phyloP scores from a whole-genome alignment of 75 land plant species.

The Cunninghamia lanceolata region DNA sequence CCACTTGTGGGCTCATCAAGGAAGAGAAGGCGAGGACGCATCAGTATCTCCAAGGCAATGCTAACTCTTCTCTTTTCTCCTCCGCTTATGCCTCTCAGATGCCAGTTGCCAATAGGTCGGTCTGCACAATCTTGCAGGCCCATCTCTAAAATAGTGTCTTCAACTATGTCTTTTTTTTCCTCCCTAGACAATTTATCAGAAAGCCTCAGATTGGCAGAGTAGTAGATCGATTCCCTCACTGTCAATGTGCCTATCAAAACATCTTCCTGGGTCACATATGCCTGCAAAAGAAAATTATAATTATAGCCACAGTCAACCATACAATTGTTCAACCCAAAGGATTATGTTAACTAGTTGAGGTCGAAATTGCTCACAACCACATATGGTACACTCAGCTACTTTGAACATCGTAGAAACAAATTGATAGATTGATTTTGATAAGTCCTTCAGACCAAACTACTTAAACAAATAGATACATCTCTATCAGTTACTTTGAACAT shows the following conservation, averaged over 20 bases:
- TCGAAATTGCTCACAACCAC: neutral
- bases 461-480: neutral
- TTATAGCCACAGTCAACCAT: neutral
- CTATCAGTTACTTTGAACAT: neutral
- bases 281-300: constrained; percentile 32
- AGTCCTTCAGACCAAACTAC: neutral
- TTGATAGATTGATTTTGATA: neutral
- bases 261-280: constrained; percentile 83
- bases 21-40: constrained; percentile 37
- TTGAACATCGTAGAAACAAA: neutral
- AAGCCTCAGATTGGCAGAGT: constrained; percentile 76
- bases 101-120: constrained; percentile 42
- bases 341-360: neutral
- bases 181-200: constrained; percentile 24
- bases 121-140: constrained; percentile 41
- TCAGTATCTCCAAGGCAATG: constrained; percentile 40
- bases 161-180: constrained; percentile 34
- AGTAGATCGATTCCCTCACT: constrained; percentile 69
- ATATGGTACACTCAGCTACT: neutral
- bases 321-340: neutral
- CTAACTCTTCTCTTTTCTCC: constrained; percentile 44
- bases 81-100: constrained; percentile 41
- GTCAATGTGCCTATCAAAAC: constrained; percentile 71
- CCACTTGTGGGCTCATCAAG: constrained; percentile 49
- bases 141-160: constrained; percentile 35